phyloP scores from a whole-genome alignment of 2,329 filamentous ascomycete species.

The Metarhizium brunneum region DNA sequence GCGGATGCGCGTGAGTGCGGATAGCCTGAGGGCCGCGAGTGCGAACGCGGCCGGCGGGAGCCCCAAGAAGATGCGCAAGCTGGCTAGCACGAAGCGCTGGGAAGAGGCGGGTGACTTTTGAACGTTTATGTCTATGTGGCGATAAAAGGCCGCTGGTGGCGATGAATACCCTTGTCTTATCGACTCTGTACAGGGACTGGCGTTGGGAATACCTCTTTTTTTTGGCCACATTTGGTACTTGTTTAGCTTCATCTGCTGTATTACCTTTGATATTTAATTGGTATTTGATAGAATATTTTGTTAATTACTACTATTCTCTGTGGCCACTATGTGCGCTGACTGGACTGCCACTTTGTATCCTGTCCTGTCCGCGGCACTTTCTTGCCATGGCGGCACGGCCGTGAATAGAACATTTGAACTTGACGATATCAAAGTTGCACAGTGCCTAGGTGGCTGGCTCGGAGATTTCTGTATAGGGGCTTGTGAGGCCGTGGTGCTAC shows the following conservation, averaged over 20 bases:
- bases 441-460: no score
- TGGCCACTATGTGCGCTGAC: no score
- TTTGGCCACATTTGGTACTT: background rate
- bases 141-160: background rate
- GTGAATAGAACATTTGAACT: no score
- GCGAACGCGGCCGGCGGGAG: constrained; percentile 25
- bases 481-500: no score
- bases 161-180: background rate
- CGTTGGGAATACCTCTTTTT: background rate
- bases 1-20: constrained; percentile 37
- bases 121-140: no score
- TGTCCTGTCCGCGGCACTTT: no score
- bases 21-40: constrained; percentile 17
- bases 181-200: background rate
- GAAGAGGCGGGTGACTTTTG: constrained; percentile 28
- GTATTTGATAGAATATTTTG: no score
- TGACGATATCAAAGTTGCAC: no score
- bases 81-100: constrained; percentile 37
- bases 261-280: background rate
- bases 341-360: no score
- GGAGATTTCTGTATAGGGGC: no score
- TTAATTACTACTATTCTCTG: no score
- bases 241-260: background rate
- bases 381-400: no score
- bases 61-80: constrained; percentile 44